Percentiles rank a stretch among this genome's conserved stretches.
Evolutionary conservation across 2,329 filamentous ascomycete genomes (phyloP).

Genomic region (Penicillium janthinellum): DNA sequence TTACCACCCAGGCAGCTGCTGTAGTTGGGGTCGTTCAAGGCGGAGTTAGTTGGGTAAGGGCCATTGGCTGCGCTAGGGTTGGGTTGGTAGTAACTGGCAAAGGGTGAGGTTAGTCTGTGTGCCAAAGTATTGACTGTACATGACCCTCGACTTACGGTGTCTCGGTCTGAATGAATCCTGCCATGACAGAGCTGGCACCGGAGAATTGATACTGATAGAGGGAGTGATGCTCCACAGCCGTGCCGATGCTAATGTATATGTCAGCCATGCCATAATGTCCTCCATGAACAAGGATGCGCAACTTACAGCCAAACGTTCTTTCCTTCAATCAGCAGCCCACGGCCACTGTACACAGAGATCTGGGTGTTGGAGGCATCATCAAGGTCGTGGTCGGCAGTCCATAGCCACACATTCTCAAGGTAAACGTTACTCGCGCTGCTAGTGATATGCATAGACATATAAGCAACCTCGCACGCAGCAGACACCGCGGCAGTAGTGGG

Average conservation of each 20-base stretch:
- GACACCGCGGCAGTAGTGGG: conserved; percentile 43
- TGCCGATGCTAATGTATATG: conserved; percentile 38
- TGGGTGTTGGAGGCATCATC: conserved; percentile 53
- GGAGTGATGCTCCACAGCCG: conserved; percentile 50
- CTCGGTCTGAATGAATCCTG: conserved; percentile 44
- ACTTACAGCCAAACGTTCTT: conserved; percentile 43
- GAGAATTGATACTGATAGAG: conserved; percentile 54
- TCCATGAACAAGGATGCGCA: not conserved
- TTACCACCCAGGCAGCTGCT: conserved; percentile 34
- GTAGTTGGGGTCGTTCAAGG: conserved; percentile 41
- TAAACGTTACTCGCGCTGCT: conserved; percentile 40
- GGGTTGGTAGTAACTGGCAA: conserved; percentile 41
- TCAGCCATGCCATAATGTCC: conserved; percentile 4
- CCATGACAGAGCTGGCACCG: conserved; percentile 35
- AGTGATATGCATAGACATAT: conserved; percentile 43
- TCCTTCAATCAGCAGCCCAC: conserved; percentile 55
- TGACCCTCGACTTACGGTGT: conserved; percentile 33
- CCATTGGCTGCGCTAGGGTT: conserved; percentile 36
- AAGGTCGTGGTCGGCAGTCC: conserved; percentile 59
- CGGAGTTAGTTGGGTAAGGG: conserved; percentile 34
- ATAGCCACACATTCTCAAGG: conserved; percentile 56
- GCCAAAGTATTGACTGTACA: too few species aligned
- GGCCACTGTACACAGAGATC: conserved; percentile 56
- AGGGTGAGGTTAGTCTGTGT: not conserved
- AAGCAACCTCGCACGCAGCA: conserved; percentile 39